Conservation (phyloP, 495 filamentous ascomycete species). For the Viridothelium virens region DNA sequence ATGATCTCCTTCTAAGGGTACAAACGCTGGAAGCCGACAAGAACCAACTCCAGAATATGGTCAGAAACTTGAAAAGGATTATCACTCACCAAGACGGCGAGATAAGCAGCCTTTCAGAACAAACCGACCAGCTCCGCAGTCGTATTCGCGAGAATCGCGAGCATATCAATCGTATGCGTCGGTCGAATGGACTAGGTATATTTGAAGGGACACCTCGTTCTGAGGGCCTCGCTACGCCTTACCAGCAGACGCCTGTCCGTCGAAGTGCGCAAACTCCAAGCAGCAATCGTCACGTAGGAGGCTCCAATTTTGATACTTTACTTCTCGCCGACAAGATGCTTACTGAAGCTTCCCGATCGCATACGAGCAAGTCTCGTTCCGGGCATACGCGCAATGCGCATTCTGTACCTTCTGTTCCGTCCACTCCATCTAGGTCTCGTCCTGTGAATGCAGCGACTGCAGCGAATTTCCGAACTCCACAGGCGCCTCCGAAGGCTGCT, state of each 20-base stretch:
- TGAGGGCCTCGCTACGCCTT: constrained; percentile 26
- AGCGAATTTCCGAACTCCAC: constrained; percentile 38
- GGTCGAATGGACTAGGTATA: constrained; percentile 23
- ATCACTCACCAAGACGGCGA: constrained; percentile 63
- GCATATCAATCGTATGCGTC: constrained; percentile 62
- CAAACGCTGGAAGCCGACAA: constrained; percentile 52
- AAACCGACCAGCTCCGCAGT: constrained; percentile 65
- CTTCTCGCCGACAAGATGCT: constrained; percentile 66
- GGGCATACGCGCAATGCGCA: constrained; percentile 39
- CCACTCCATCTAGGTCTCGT: constrained; percentile 47
- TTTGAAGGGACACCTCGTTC: constrained; percentile 24
- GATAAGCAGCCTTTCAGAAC: constrained; percentile 54
- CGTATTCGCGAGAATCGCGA: constrained; percentile 82
- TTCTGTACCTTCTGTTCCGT: constrained; percentile 72
- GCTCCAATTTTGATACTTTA: constrained; percentile 55
- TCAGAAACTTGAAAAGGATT: constrained; percentile 65
- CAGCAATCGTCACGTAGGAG: constrained; percentile 19
- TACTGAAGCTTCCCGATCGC: constrained; percentile 62
- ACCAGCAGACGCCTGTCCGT: constrained; percentile 28
- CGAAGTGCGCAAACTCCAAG: constrained; percentile 31
- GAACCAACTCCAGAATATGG: constrained; percentile 50
- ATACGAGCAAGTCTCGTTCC: constrained; percentile 44
- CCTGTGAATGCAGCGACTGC: not conserved
- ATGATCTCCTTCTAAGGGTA: constrained; percentile 23
- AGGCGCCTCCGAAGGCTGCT: constrained; percentile 40